Evolutionary conservation across 2,329 filamentous ascomycete genomes (phyloP).

Genomic region (Xylariaceae sp.): DNA sequence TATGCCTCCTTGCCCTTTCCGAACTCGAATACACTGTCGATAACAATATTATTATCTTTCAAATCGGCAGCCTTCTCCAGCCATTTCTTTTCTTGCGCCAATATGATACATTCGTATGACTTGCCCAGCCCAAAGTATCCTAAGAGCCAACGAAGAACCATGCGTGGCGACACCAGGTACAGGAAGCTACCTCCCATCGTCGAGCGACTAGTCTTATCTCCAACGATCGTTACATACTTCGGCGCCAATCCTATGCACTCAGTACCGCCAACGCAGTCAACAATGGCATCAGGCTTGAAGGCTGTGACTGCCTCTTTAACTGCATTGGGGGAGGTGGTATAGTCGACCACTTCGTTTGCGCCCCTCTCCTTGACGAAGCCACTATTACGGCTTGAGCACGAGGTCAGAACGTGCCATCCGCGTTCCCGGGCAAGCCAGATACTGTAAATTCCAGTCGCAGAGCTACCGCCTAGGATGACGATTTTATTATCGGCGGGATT

Average conservation of each 20-base stretch:
- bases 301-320: constrained; percentile 2
- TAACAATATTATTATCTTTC: constrained; percentile 1
- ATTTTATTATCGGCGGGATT: constrained; percentile 4
- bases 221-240: constrained; percentile 16
- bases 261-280: constrained; percentile 14
- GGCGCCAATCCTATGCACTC: constrained; percentile 11
- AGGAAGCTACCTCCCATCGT: neutral
- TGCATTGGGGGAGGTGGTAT: constrained; percentile 8
- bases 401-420: constrained; percentile 15
- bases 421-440: constrained; percentile 11
- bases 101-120: constrained; percentile 4
- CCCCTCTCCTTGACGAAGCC: constrained; percentile 14
- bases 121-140: constrained; percentile 1
- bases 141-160: constrained; percentile 2
- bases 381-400: constrained; percentile 15
- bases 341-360: constrained; percentile 14
- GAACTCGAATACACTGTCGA: constrained; percentile 7
- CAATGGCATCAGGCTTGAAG: constrained; percentile 9
- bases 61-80: neutral
- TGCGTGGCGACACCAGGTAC: constrained; percentile 1
- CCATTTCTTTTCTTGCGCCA: neutral
- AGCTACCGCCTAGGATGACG: constrained; percentile 15
- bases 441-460: constrained; percentile 14
- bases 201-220: constrained; percentile 12
- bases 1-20: constrained; percentile 7